phyloP scores from a whole-genome alignment of 257 asterid species.

The Jasminum sambac region DNA sequence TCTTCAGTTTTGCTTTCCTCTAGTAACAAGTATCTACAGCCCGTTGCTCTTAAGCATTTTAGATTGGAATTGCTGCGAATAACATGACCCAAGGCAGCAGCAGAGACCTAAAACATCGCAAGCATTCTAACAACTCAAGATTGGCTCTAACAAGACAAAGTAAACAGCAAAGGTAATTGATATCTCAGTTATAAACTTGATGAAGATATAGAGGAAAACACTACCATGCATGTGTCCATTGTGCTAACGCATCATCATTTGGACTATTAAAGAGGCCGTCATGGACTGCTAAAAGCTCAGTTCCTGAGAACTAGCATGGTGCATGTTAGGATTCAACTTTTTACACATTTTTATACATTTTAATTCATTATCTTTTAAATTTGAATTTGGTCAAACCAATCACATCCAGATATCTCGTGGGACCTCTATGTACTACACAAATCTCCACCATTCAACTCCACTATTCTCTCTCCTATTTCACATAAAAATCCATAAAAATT shows the following conservation, averaged over 20 bases:
- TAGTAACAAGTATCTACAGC: constrained; percentile 55
- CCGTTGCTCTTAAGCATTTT: constrained; percentile 65
- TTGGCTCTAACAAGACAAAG: constrained; percentile 8
- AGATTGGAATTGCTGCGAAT: constrained; percentile 54
- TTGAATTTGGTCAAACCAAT: too few relatives aligned
- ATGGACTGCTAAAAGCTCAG: neutral
- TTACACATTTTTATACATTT: too few relatives aligned
- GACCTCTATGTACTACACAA: too few relatives aligned
- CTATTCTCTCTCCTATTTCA: too few relatives aligned
- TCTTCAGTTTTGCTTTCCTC: constrained; percentile 34
- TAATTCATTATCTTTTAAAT: too few relatives aligned
- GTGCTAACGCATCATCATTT: neutral
- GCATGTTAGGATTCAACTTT: too few relatives aligned
- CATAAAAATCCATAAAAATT: too few relatives aligned
- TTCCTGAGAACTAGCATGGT: neutral
- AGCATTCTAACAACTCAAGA: constrained; percentile 17
- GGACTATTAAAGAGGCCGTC: neutral
- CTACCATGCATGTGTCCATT: neutral
- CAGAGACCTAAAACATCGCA: constrained; percentile 58
- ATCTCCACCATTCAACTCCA: too few relatives aligned
- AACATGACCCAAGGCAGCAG: constrained; percentile 54
- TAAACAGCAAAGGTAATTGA: constrained; percentile 19
- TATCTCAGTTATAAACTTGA: constrained; percentile 6
- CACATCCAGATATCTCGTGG: too few relatives aligned
- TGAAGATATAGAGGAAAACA: neutral